A percentile compares a stretch with the other conserved stretches of the same genome.
phyloP scores from a whole-genome alignment of 148 eudicot species.

The Chenopodium formosanum region DNA sequence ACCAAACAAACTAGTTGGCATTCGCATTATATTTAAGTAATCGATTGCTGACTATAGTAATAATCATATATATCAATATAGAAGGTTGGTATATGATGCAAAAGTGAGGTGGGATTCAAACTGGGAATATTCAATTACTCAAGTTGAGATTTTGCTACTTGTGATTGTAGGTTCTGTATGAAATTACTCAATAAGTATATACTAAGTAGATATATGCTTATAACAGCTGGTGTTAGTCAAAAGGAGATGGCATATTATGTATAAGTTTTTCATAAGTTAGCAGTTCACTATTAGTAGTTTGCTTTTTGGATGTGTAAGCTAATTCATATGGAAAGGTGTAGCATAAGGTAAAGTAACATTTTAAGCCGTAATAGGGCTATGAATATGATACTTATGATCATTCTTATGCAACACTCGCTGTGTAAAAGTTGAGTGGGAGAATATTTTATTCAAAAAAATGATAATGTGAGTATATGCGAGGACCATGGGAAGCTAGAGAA shows the following conservation, averaged over 20 bases:
- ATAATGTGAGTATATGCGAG: too few species aligned
- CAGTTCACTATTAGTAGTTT: neutral
- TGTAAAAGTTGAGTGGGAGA: too few species aligned
- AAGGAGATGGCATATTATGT: neutral
- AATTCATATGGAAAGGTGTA: neutral
- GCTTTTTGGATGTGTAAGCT: neutral
- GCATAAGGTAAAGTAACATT: neutral
- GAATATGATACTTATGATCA: neutral
- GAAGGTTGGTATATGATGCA: neutral
- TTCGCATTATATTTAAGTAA: neutral
- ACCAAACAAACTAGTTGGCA: too few species aligned
- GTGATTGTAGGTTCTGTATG: neutral
- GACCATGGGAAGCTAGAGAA: too few species aligned
- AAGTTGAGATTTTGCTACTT: neutral
- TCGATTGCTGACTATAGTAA: neutral
- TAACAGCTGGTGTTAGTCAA: too few species aligned
- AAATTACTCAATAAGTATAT: too few species aligned
- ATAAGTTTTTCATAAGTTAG: neutral
- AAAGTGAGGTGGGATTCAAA: neutral
- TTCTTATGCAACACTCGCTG: neutral
- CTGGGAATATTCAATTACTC: neutral
- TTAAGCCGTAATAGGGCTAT: too few species aligned
- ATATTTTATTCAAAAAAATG: too few species aligned
- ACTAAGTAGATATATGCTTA: too few species aligned
- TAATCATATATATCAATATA: too few species aligned